Evolutionary conservation across 2,329 filamentous ascomycete species (phyloP).

Genomic region (Trichophyton benhamiae): DNA sequence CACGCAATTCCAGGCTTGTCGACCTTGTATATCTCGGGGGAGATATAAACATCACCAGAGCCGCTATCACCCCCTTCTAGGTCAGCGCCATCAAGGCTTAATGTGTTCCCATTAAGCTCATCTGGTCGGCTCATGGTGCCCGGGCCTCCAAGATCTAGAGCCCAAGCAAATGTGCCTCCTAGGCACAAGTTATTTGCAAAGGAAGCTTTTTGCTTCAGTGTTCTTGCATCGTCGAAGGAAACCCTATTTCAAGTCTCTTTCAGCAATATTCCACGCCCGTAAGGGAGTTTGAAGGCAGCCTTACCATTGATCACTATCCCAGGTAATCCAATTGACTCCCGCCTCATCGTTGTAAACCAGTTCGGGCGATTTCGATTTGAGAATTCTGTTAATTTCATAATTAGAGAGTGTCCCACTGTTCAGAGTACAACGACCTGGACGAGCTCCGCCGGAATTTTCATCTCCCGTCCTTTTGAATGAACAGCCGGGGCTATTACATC

Average conservation of each 20-base stretch:
- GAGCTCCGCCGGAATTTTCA: conserved; percentile 14
- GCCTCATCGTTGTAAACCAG: conserved; percentile 4
- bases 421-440: conserved; percentile 20
- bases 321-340: conserved; percentile 6
- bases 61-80: conserved; percentile 6
- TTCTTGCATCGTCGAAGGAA: conserved; percentile 24
- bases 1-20: conserved; percentile 11
- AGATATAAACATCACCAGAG: conserved; percentile 14
- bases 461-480: conserved; percentile 16
- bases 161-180: conserved; percentile 17
- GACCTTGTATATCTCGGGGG: conserved; percentile 12
- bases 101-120: background rate
- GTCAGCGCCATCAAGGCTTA: conserved; percentile 8
- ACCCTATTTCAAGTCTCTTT: conserved; percentile 8
- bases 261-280: background rate
- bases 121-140: conserved; percentile 6
- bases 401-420: conserved; percentile 18
- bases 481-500: conserved; percentile 16
- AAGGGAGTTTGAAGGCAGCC: background rate
- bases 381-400: conserved; percentile 25
- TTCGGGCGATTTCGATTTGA: background rate
- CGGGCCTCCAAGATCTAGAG: conserved; percentile 8
- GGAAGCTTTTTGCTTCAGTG: conserved; percentile 23
- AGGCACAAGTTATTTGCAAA: conserved; percentile 23
- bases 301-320: conserved; percentile 7